Percentiles rank a stretch among this genome's conserved stretches.
phyloP scores from a whole-genome alignment of 495 filamentous ascomycete genomes.

The Daldinia grandis region DNA sequence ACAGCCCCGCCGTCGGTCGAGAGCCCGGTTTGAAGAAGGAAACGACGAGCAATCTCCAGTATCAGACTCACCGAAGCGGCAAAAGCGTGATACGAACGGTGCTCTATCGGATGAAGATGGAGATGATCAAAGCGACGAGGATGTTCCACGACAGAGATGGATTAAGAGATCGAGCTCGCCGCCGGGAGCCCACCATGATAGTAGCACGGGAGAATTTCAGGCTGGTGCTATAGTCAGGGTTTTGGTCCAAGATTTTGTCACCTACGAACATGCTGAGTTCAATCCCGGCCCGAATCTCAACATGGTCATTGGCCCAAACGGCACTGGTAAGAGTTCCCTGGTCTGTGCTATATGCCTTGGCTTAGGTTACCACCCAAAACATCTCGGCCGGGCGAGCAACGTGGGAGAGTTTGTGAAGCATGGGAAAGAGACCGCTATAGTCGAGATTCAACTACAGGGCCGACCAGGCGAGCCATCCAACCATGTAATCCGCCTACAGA shows the following conservation, averaged over 20 bases:
- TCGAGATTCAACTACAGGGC: conserved; percentile 88
- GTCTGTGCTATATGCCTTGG: conserved; percentile 98
- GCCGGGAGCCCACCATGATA: conserved; percentile 6
- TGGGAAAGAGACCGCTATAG: conserved; percentile 74
- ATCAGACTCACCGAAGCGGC: conserved; percentile 42
- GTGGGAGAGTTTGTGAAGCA: conserved; percentile 94
- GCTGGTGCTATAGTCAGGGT: conserved; percentile 92
- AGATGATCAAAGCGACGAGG: conserved; percentile 12
- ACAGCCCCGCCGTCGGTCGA: conserved; percentile 45
- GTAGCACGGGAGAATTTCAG: conserved; percentile 57
- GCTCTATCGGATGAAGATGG: conserved; percentile 22
- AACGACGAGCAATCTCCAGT: conserved; percentile 44
- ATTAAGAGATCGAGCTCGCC: conserved; percentile 27
- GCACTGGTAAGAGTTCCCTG: conserved; percentile 95
- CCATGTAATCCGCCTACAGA: conserved; percentile 74
- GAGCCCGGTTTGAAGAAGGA: conserved; percentile 49
- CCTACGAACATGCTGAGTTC: conserved; percentile 90
- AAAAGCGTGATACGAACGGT: conserved; percentile 13
- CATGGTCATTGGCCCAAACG: conserved; percentile 98
- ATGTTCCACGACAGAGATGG: conserved; percentile 6
- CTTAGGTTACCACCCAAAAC: conserved; percentile 81
- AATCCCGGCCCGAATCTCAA: conserved; percentile 91
- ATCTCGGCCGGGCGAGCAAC: conserved; percentile 87
- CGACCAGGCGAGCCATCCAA: conserved; percentile 64
- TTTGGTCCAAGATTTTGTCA: conserved; percentile 90